These are phyloP conservation scores for Entomophthora muscae DNA, from an alignment of 371 early-diverging fungal species.

Conservation along the genomic window DNA sequence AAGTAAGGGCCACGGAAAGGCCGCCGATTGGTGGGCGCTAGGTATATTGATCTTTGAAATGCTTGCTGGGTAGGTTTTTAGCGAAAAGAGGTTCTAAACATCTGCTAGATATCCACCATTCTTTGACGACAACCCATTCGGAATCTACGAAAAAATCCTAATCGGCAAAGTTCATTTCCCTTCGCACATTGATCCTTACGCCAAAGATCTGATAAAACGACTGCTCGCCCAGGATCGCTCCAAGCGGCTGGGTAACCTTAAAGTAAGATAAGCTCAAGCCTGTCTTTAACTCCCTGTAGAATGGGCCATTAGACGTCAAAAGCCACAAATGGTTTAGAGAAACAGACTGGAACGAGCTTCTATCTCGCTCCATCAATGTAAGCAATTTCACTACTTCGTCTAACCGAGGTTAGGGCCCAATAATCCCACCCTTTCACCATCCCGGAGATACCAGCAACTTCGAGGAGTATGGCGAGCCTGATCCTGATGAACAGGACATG, in stretches of 20 bases:
- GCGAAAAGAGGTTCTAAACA: not conserved
- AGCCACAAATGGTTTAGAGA: constrained; percentile 74
- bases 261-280: constrained; percentile 19
- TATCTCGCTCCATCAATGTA: constrained; percentile 39
- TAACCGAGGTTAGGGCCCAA: constrained; percentile 23
- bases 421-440: constrained; percentile 35
- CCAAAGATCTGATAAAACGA: constrained; percentile 83
- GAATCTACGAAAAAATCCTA: constrained; percentile 88
- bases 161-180: constrained; percentile 80
- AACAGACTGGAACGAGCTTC: constrained; percentile 66
- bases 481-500: constrained; percentile 14
- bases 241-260: constrained; percentile 82
- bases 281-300: constrained; percentile 35
- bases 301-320: constrained; percentile 55
- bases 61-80: constrained; percentile 46
- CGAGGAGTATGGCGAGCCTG: constrained; percentile 31
- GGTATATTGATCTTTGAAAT: constrained; percentile 96
- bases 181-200: constrained; percentile 68
- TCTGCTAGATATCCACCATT: constrained; percentile 71
- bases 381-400: constrained; percentile 13
- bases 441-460: constrained; percentile 48
- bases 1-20: constrained; percentile 88
- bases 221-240: constrained; percentile 79
- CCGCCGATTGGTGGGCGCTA: constrained; percentile 98
- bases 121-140: constrained; percentile 83